Evolutionary conservation across 371 early-diverging fungal genomes (phyloP), one percentile per base, ranked within the genome.

Genomic region (Encephalitozoon hellem): DNA sequence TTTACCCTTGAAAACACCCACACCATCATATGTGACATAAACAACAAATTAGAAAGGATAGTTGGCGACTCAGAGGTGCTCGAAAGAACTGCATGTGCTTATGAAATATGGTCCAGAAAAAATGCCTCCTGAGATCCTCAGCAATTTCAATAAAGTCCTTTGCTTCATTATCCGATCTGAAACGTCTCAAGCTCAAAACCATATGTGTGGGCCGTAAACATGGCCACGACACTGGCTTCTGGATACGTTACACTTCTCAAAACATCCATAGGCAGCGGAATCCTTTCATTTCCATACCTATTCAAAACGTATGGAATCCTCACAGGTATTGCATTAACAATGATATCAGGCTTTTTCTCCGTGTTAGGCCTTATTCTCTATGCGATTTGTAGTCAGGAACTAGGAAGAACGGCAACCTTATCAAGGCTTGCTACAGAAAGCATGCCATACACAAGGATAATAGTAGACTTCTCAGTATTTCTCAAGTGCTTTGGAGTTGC

Each of bases 401-500:
- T 72, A 26, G 83, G 79, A 23, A 52, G 81, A 68, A 47, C 47
- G 5, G 74, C 79, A 9, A 82, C 76, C 12, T 52, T 83, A 11
- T 71, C 80, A 39, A 88, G 91, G 12, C 87, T 94, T 43, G 89
- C 94, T 9, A 87, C 90, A 73, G 84, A 92, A 66, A 94, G 93
- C 9, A 94, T 94, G 85, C 96, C 96, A 30, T 83, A 85, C 47
- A 90, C 93, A 3, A 91, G 91, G 4, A 84, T 93, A 18, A 88
- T 89, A 45, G 94, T 98, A 78, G 97, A 97, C 80, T 68, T 90
- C 38, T 95, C 96, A 39, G 94, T 99, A 77, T 97, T 96, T 38
- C 86, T 96, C 80, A 99, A 99, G 83, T 99, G 99, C 82, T 96
- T 97, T 87, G 97, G 97, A 28, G 99, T 97, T 1, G 89, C 92